phyloP scores from a whole-genome alignment of 1,139 yeast genomes.

The Blastobotrys aristatus region DNA sequence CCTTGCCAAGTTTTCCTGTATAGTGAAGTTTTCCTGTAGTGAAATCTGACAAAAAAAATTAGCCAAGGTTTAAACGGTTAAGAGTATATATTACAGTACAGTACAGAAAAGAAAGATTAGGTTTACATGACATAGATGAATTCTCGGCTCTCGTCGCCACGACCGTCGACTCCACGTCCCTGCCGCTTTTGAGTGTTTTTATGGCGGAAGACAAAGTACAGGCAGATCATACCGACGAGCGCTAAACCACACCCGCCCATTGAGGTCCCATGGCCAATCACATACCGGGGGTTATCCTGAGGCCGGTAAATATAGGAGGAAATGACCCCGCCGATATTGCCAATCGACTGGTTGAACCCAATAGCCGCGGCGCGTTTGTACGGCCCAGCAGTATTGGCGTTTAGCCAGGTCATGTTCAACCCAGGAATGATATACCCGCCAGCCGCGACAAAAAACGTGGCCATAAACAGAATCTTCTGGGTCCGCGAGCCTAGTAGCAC shows the following conservation, averaged over 20 bases:
- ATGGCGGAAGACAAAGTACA: not conserved
- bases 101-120: too few species aligned
- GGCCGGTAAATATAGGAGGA: constrained; percentile 38
- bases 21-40: too few species aligned
- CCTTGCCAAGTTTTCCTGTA: too few species aligned
- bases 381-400: constrained; percentile 38
- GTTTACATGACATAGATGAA: constrained; percentile 4
- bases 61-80: too few species aligned
- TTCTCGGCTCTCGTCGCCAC: constrained; percentile 5
- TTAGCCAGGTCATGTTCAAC: constrained; percentile 37
- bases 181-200: not conserved
- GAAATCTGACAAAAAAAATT: too few species aligned
- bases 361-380: constrained; percentile 40
- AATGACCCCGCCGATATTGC: constrained; percentile 41
- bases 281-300: constrained; percentile 33
- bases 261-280: constrained; percentile 30
- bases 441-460: constrained; percentile 34
- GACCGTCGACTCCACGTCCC: not conserved
- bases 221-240: not conserved
- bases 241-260: constrained; percentile 10
- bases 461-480: constrained; percentile 30
- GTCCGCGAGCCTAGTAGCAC: constrained; percentile 9
- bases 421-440: constrained; percentile 40
- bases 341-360: constrained; percentile 41
- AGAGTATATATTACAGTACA: too few species aligned